Evolutionary conservation across 441 rosid species (phyloP).

Genomic region (Brassica balearica): DNA sequence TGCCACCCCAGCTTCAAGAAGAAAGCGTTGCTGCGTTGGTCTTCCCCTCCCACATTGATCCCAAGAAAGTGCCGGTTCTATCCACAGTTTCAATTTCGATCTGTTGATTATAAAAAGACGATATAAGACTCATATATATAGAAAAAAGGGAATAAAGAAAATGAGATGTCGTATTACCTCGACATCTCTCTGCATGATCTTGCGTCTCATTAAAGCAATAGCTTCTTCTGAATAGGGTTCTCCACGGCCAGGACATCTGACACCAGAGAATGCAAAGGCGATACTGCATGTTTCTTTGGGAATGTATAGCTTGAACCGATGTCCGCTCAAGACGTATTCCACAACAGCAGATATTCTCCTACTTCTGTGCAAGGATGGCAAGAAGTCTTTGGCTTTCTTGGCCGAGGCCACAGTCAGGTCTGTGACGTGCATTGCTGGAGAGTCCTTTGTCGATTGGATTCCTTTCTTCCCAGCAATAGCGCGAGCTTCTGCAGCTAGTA

Average conservation of each 20-base stretch:
- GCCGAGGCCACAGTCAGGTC: constrained; percentile 77
- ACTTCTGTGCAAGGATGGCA: constrained; percentile 79
- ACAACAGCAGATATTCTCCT: constrained; percentile 84
- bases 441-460: constrained; percentile 76
- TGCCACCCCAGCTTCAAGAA: constrained; percentile 96
- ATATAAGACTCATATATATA: constrained; percentile 25
- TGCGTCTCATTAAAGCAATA: constrained; percentile 88
- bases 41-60: constrained; percentile 89
- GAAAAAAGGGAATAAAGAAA: not conserved
- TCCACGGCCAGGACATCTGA: constrained; percentile 94
- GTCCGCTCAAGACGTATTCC: constrained; percentile 96
- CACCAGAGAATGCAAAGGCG: constrained; percentile 97
- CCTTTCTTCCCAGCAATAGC: constrained; percentile 80
- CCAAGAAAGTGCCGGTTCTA: constrained; percentile 96
- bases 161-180: constrained; percentile 57
- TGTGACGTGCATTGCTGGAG: constrained; percentile 77
- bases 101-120: constrained; percentile 47
- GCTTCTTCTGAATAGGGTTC: constrained; percentile 97
- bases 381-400: constrained; percentile 89
- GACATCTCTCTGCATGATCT: constrained; percentile 97
- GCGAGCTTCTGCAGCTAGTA: constrained; percentile 91
- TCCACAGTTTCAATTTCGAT: constrained; percentile 94
- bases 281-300: constrained; percentile 96
- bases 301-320: constrained; percentile 90
- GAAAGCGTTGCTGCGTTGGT: constrained; percentile 72